These are phyloP conservation scores for Alternaria sp. DNA, from an alignment of 2,329 filamentous ascomycete species.

Conservation along the genomic window DNA sequence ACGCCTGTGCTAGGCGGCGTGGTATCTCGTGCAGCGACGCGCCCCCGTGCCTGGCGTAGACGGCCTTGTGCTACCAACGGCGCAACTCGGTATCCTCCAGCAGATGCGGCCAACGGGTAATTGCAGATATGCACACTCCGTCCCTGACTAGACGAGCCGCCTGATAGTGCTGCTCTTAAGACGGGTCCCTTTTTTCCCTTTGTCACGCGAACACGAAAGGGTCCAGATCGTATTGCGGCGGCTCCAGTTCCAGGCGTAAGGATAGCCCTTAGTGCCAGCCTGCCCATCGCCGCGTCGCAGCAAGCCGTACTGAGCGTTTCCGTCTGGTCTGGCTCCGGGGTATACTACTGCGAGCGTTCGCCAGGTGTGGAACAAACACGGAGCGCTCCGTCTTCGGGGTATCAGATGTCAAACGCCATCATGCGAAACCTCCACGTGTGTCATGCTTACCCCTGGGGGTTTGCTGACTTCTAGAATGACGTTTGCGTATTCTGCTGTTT, in stretches of 20 bases:
- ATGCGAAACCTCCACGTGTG: conserved; percentile 10
- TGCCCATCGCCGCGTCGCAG: conserved; percentile 8
- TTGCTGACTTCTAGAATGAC: conserved; percentile 8
- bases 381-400: conserved; percentile 1
- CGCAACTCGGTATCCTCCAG: conserved; percentile 2
- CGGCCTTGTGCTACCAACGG: conserved; percentile 8
- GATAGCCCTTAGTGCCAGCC: conserved; percentile 16
- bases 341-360: neutral
- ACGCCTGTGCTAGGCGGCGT: conserved; percentile 33
- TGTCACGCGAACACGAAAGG: conserved; percentile 9
- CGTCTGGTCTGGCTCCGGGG: conserved; percentile 8
- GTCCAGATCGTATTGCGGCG: conserved; percentile 24
- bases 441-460: neutral
- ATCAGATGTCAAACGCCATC: conserved; percentile 10
- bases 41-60: conserved; percentile 11
- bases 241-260: conserved; percentile 20
- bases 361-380: conserved; percentile 3
- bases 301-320: conserved; percentile 1
- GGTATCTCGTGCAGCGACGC: conserved; percentile 27
- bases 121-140: conserved; percentile 15
- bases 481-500: conserved; percentile 15
- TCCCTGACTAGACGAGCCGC: conserved; percentile 29
- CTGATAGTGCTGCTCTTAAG: conserved; percentile 3
- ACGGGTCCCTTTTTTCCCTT: conserved; percentile 8
- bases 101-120: conserved; percentile 14